A percentile compares a stretch with the other conserved stretches of the same genome.
Evolutionary conservation across 2,329 filamentous ascomycete species (phyloP).

Genomic region (Fusarium tanahbumbuense): DNA sequence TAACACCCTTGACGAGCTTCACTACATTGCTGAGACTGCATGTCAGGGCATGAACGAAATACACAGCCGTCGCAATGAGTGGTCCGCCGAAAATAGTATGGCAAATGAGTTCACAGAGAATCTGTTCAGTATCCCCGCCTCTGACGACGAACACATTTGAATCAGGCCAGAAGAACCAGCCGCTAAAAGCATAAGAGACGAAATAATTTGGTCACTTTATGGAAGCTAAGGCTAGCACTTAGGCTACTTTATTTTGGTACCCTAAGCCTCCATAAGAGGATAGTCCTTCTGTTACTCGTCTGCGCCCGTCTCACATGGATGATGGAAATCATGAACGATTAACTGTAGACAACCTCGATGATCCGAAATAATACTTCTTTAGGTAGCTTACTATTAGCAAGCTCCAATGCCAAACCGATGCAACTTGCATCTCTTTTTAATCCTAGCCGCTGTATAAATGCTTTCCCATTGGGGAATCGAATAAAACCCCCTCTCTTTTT

Average conservation of each 20-base stretch:
- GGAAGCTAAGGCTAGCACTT: no score
- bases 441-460: constrained; percentile 38
- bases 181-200: no score
- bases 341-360: constrained; percentile 8
- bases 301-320: no score
- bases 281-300: no score
- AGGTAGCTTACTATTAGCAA: constrained; percentile 41
- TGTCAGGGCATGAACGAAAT: constrained; percentile 58
- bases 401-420: constrained; percentile 36
- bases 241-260: neutral
- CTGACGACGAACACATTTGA: constrained; percentile 29
- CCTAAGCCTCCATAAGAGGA: neutral
- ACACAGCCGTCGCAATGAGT: constrained; percentile 51
- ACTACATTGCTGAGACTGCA: constrained; percentile 58
- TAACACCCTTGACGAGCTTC: constrained; percentile 57
- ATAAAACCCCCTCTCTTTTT: constrained; percentile 27
- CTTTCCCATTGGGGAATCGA: constrained; percentile 11
- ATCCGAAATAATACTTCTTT: constrained; percentile 27
- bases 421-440: constrained; percentile 20
- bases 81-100: constrained; percentile 46
- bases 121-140: constrained; percentile 34
- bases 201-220: no score
- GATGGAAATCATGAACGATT: constrained; percentile 5
- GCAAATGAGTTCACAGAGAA: constrained; percentile 51
- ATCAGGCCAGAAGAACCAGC: no score